These are phyloP conservation scores for Exserohilum rostratum DNA, from an alignment of 2,329 filamentous ascomycete species.

Conservation along the genomic window DNA sequence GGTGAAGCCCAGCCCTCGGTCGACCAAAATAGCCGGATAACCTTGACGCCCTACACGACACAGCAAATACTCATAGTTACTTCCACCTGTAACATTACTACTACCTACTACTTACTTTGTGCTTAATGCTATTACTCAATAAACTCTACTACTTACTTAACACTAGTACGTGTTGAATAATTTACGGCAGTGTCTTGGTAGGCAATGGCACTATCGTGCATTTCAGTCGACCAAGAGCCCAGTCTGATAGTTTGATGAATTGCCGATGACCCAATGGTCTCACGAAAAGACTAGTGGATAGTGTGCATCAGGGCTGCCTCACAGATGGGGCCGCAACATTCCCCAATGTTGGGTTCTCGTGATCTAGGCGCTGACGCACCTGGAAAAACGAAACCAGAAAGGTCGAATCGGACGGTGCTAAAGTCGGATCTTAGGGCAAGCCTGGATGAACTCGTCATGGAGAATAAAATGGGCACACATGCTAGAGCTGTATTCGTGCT, in stretches of 20 bases:
- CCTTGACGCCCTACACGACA: no score
- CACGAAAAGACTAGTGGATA: constrained; percentile 1
- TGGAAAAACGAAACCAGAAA: neutral
- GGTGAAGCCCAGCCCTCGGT: constrained; percentile 7
- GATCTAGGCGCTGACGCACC: constrained; percentile 17
- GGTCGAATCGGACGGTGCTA: neutral
- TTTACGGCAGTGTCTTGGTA: no score
- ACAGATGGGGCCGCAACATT: constrained; percentile 15
- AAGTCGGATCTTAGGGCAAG: neutral
- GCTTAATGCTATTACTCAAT: no score
- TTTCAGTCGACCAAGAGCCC: no score
- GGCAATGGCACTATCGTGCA: no score
- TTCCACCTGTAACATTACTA: no score
- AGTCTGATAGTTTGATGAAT: neutral
- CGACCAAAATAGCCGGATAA: no score
- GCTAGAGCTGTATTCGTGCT: constrained; percentile 1
- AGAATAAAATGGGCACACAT: neutral
- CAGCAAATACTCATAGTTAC: no score
- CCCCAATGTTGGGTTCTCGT: constrained; percentile 19
- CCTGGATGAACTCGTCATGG: neutral
- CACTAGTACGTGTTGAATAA: no score
- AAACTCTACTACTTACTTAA: no score
- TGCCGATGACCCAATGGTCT: neutral
- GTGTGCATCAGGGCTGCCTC: constrained; percentile 1
- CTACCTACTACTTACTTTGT: no score